A percentile compares a stretch with the other conserved stretches of the same genome.
These are phyloP conservation scores for Brassica juncea DNA, from an alignment of 345 rosid genomes.

Conservation along the genomic window DNA sequence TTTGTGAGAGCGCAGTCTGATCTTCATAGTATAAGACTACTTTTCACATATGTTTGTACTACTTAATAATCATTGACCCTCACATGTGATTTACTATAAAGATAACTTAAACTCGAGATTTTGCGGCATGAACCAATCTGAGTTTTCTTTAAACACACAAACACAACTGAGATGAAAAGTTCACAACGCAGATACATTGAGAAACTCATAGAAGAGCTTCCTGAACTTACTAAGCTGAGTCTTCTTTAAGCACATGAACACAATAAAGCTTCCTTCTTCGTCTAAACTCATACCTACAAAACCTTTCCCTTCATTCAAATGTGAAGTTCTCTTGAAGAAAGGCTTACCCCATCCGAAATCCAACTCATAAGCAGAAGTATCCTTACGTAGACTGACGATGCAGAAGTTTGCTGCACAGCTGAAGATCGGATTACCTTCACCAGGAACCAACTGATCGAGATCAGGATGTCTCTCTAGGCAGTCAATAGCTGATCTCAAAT, in stretches of 20 bases:
- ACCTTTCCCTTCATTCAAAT: slow-evolving; percentile 58
- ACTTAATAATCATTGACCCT: neutral
- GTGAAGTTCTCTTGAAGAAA: slow-evolving; percentile 50
- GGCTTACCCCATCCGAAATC: slow-evolving; percentile 82
- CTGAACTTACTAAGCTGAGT: slow-evolving; percentile 56
- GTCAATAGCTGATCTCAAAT: slow-evolving; percentile 53
- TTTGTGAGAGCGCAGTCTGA: too few relatives aligned
- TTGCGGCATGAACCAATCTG: neutral
- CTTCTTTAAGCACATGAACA: slow-evolving; percentile 44
- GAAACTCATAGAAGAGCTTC: slow-evolving; percentile 51
- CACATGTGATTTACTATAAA: neutral
- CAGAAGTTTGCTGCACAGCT: slow-evolving; percentile 53
- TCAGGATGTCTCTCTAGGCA: slow-evolving; percentile 36
- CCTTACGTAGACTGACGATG: slow-evolving; percentile 48
- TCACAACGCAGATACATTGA: slow-evolving; percentile 33
- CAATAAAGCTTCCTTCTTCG: slow-evolving; percentile 47
- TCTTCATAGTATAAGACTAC: neutral
- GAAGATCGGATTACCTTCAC: slow-evolving; percentile 47
- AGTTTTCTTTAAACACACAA: neutral
- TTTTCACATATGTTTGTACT: too few relatives aligned
- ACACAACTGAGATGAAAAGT: neutral
- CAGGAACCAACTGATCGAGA: slow-evolving; percentile 35
- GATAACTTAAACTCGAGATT: neutral
- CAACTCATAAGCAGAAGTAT: slow-evolving; percentile 42
- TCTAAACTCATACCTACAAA: slow-evolving; percentile 45